phyloP scores from a whole-genome alignment of 2,329 filamentous ascomycete species.

The Aaosphaeria pasadenensis region DNA sequence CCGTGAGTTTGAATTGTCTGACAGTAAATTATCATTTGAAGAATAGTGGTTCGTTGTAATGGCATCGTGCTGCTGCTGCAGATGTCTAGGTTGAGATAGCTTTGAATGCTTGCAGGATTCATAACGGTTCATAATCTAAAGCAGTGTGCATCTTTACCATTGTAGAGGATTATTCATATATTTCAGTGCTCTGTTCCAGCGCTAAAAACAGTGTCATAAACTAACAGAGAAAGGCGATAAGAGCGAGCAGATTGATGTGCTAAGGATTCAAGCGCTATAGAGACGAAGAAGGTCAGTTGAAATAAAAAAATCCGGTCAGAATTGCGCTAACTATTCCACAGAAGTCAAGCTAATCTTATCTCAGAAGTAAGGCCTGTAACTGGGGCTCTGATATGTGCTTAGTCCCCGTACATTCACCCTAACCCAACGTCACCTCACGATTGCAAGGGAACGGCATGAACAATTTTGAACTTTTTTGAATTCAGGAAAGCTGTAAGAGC shows the following conservation, averaged over 20 bases:
- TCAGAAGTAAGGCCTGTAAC: slow-evolving; percentile 54
- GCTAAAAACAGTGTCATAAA: slow-evolving; percentile 85
- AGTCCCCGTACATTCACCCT: not conserved
- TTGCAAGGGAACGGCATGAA: not conserved
- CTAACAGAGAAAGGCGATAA: slow-evolving; percentile 75
- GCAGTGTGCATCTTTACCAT: no score
- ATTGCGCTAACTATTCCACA: slow-evolving; percentile 31
- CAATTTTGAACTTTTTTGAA: not conserved
- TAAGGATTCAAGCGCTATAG: slow-evolving; percentile 79
- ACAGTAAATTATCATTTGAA: no score
- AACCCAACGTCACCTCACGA: not conserved
- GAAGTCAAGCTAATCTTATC: slow-evolving; percentile 71
- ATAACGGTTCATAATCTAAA: no score
- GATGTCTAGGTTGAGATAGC: no score
- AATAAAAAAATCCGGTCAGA: not conserved
- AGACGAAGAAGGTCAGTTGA: slow-evolving; percentile 75
- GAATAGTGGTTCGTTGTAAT: no score
- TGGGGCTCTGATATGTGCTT: not conserved
- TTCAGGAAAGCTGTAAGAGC: not conserved
- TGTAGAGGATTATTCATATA: no score
- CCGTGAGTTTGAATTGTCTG: no score
- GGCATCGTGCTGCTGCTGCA: no score
- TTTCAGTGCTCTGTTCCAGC: no score
- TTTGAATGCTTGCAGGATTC: no score
- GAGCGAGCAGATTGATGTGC: slow-evolving; percentile 81